A percentile compares a stretch with the other conserved stretches of the same genome.
These are phyloP conservation scores for Rhizophagus prolifer DNA, from an alignment of 192 early-diverging fungal species.

Conservation along the genomic window DNA sequence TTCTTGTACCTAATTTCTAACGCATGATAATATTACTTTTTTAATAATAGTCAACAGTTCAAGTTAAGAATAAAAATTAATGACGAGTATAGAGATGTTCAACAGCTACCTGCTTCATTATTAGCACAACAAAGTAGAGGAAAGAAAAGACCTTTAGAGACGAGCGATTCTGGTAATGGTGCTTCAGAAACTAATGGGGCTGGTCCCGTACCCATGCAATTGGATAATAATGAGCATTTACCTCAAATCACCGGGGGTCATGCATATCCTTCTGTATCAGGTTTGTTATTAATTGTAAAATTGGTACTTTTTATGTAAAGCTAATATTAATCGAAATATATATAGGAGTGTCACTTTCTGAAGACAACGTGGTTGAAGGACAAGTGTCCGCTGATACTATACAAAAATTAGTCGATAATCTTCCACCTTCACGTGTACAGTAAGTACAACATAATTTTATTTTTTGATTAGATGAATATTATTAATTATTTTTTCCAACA, in stretches of 20 bases:
- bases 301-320: not conserved
- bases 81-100: constrained; percentile 22
- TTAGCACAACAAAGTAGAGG: constrained; percentile 9
- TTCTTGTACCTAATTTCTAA: not conserved
- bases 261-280: constrained; percentile 11
- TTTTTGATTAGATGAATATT: not conserved
- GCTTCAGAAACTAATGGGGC: not conserved
- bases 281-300: not conserved
- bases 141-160: constrained; percentile 2
- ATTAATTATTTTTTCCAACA: not conserved
- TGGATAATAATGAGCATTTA: not conserved
- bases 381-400: constrained; percentile 18
- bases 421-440: constrained; percentile 11
- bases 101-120: constrained; percentile 20
- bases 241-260: constrained; percentile 10
- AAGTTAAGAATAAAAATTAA: constrained; percentile 20
- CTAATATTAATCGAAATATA: not conserved
- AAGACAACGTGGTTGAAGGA: constrained; percentile 7
- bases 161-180: not conserved
- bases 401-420: constrained; percentile 14
- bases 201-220: not conserved
- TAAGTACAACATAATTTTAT: not conserved
- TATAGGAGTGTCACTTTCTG: constrained; percentile 11
- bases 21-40: not conserved
- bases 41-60: constrained; percentile 14